A percentile compares a stretch with the other conserved stretches of the same genome.
These are phyloP conservation scores for Colletotrichum salicis DNA, from an alignment of 2,329 filamentous ascomycete genomes.

Conservation along the genomic window DNA sequence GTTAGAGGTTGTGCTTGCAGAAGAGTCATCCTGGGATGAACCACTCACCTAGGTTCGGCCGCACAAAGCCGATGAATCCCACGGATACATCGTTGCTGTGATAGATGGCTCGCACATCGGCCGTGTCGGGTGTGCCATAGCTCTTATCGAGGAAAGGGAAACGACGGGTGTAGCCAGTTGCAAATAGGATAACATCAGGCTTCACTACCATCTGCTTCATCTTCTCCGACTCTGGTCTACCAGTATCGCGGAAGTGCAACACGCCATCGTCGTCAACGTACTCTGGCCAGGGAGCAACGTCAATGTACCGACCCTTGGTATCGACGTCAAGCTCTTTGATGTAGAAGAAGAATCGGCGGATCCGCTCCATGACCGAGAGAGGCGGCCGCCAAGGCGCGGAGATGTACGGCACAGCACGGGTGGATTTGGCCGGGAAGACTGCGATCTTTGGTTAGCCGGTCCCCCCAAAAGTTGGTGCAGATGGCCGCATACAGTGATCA, in stretches of 20 bases:
- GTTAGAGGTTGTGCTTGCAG: neutral
- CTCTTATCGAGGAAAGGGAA: slow-evolving; percentile 46
- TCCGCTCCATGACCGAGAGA: slow-evolving; percentile 37
- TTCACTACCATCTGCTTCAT: slow-evolving; percentile 44
- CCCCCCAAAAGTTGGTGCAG: neutral
- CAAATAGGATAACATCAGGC: slow-evolving; percentile 50
- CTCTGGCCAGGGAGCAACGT: slow-evolving; percentile 49
- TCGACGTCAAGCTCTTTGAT: slow-evolving; percentile 39
- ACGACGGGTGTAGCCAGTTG: slow-evolving; percentile 48
- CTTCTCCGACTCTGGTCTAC: slow-evolving; percentile 43
- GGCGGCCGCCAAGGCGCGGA: slow-evolving; percentile 46
- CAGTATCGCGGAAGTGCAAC: slow-evolving; percentile 45
- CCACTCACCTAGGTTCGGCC: slow-evolving; percentile 51
- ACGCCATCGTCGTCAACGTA: slow-evolving; percentile 45
- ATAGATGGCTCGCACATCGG: slow-evolving; percentile 65
- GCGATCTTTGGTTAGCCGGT: neutral
- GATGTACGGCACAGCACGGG: slow-evolving; percentile 47
- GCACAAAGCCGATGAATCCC: slow-evolving; percentile 59
- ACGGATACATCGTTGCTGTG: slow-evolving; percentile 49
- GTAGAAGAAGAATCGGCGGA: slow-evolving; percentile 48
- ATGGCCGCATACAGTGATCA: slow-evolving; percentile 21
- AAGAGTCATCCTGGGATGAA: neutral
- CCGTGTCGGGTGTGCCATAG: slow-evolving; percentile 56
- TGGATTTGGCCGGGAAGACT: slow-evolving; percentile 49
- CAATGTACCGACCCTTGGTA: slow-evolving; percentile 43